Evolutionary conservation across 108 stramenopile genomes (phyloP).

Genomic region (Pseudonitzschia delicatissima): DNA sequence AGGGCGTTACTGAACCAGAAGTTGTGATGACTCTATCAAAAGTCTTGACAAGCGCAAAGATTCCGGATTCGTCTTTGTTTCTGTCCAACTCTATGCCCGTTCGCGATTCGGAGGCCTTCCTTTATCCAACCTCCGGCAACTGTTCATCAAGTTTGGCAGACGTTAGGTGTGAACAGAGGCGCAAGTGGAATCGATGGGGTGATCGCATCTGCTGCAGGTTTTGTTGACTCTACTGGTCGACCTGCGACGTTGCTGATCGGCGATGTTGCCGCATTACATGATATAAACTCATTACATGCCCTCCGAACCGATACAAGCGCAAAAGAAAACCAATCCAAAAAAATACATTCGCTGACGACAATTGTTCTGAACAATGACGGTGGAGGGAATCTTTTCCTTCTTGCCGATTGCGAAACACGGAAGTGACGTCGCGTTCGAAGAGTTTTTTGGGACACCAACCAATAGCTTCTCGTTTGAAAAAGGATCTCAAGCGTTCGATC

Average conservation of each 20-base stretch:
- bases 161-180: conserved; percentile 79
- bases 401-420: conserved; percentile 91
- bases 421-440: conserved; percentile 80
- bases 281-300: conserved; percentile 79
- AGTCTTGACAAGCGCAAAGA: conserved; percentile 19
- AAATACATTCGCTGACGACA: conserved; percentile 56
- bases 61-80: conserved; percentile 29
- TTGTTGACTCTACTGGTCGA: conserved; percentile 51
- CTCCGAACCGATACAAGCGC: conserved; percentile 26
- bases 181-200: conserved; percentile 95
- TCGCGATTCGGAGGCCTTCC: conserved; percentile 86
- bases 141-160: conserved; percentile 25
- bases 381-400: conserved; percentile 93
- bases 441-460: conserved; percentile 90
- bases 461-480: conserved; percentile 64
- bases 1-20: conserved; percentile 74
- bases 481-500: conserved; percentile 64
- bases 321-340: conserved; percentile 26
- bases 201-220: conserved; percentile 84
- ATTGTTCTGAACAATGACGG: conserved; percentile 90
- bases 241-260: conserved; percentile 83
- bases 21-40: conserved; percentile 65
- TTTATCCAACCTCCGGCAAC: conserved; percentile 50
- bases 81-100: conserved; percentile 94
- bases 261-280: conserved; percentile 88